phyloP scores from a whole-genome alignment of 1,284 basidiomycete genomes.

The Flammula alnicola region DNA sequence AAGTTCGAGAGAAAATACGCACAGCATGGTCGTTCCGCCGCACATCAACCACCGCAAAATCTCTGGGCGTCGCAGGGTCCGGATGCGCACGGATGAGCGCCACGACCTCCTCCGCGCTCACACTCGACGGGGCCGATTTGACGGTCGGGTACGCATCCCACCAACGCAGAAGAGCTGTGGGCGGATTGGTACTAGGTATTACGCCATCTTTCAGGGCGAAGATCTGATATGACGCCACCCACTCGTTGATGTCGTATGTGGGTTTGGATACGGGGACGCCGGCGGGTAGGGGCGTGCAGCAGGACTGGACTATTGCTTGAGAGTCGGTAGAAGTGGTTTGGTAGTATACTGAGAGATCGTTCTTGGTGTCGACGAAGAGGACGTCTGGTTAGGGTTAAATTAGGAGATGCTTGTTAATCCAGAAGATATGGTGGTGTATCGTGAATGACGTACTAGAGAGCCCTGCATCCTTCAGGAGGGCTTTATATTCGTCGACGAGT shows the following conservation, averaged over 20 bases:
- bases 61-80: neutral
- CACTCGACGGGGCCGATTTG: slow-evolving; percentile 29
- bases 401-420: neutral
- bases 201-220: slow-evolving; percentile 41
- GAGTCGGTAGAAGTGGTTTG: slow-evolving; percentile 1
- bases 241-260: slow-evolving; percentile 43
- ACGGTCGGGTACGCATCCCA: slow-evolving; percentile 53
- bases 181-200: slow-evolving; percentile 1
- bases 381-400: slow-evolving; percentile 45
- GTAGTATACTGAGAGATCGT: slow-evolving; percentile 45
- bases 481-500: slow-evolving; percentile 38
- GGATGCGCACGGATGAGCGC: slow-evolving; percentile 26
- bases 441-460: slow-evolving; percentile 40
- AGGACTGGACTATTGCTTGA: too few relatives aligned
- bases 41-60: slow-evolving; percentile 42
- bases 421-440: too few relatives aligned
- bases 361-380: slow-evolving; percentile 42
- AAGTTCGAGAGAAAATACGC: slow-evolving; percentile 13
- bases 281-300: slow-evolving; percentile 9
- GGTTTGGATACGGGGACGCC: slow-evolving; percentile 13
- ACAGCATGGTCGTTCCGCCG: slow-evolving; percentile 42
- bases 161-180: slow-evolving; percentile 41
- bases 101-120: slow-evolving; percentile 38
- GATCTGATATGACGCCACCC: slow-evolving; percentile 50
- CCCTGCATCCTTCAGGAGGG: slow-evolving; percentile 42